phyloP scores from a whole-genome alignment of 1,139 yeast species.

The Blastobotrys capitulatus region DNA sequence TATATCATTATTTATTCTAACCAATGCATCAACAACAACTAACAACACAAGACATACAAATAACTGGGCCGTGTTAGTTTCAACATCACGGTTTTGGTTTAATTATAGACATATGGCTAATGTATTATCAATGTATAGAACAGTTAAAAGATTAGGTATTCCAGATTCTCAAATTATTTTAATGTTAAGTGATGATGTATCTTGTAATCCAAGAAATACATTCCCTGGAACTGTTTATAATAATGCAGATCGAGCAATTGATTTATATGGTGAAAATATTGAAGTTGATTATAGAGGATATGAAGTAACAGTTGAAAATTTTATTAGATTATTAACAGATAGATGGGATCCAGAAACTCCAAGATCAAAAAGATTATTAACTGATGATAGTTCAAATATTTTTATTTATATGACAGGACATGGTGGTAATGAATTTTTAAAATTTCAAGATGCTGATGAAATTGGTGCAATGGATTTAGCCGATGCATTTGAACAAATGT shows the following conservation, averaged over 20 bases:
- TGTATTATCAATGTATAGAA: slow-evolving; percentile 87
- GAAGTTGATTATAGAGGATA: slow-evolving; percentile 97
- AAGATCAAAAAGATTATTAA: slow-evolving; percentile 77
- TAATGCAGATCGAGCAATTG: slow-evolving; percentile 90
- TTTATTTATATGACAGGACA: slow-evolving; percentile 97
- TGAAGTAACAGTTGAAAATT: slow-evolving; percentile 96
- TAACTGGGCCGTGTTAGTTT: slow-evolving; percentile 72
- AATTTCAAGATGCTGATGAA: slow-evolving; percentile 98
- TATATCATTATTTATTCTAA: not conserved
- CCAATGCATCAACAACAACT: no score
- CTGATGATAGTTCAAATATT: slow-evolving; percentile 91
- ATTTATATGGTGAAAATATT: slow-evolving; percentile 86
- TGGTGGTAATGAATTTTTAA: slow-evolving; percentile 95
- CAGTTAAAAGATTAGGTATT: slow-evolving; percentile 90
- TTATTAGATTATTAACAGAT: slow-evolving; percentile 81
- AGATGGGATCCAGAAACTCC: slow-evolving; percentile 96
- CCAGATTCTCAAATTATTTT: slow-evolving; percentile 96
- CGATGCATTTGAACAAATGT: slow-evolving; percentile 96
- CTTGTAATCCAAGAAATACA: slow-evolving; percentile 93
- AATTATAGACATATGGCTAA: slow-evolving; percentile 98
- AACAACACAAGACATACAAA: slow-evolving; percentile 19
- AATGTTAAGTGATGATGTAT: slow-evolving; percentile 95
- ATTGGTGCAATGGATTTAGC: slow-evolving; percentile 94
- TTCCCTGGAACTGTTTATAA: slow-evolving; percentile 96
- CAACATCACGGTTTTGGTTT: slow-evolving; percentile 97